Base-by-base conservation (phyloP, 2,329 filamentous ascomycete genomes). In the Neoarthrinium moseri region DNA sequence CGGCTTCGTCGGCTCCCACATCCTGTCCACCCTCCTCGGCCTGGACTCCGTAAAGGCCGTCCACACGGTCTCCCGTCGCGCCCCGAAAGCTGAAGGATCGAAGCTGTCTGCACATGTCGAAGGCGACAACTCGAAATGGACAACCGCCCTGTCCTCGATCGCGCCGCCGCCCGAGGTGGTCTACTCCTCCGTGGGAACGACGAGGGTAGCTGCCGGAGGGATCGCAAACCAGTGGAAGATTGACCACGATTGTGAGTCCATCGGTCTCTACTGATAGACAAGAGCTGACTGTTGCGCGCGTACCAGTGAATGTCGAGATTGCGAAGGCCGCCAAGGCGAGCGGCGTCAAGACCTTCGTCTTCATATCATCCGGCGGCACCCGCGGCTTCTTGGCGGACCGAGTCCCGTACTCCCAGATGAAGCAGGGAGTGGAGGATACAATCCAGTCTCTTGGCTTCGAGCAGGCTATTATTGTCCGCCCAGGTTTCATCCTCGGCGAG, bases 191-290 rank as follows among this genome's bases (percentile, higher is more conserved):
- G 77, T 96, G 1, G 92, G 86, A 47, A 96, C 90, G 3, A 96
- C 91, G 0, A 81, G 83, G 39, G 86, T 74, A 0, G 75, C 77
- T 11, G 91, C 90, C 1, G 91, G 91, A 50, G 76, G 86, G 47
- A 70, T 95, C 53, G 85, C 83, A 22, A 83, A 84, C 51, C 92
- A 96, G 69, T 87, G 89, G 71, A 87, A 88, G 61, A 88, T 96
- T 53, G 92, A 96, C 70, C 81, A 91, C 62, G 90, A 94, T 60
- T 74, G 62, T 64, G 44, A 50, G 61, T 53, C 17, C 3, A 36
- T 18, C 13, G 11, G 24, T 21, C 11, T 26, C 12, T 13, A 37
- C 3, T 17, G 4, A 10, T 15, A 35, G 22, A 12, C 33, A 12
- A 39, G 50, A 42, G 49, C 43, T 33, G 20, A 5, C 4, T 23